Evolutionary conservation across 345 rosid genomes (phyloP).

Genomic region (Populus alba): DNA sequence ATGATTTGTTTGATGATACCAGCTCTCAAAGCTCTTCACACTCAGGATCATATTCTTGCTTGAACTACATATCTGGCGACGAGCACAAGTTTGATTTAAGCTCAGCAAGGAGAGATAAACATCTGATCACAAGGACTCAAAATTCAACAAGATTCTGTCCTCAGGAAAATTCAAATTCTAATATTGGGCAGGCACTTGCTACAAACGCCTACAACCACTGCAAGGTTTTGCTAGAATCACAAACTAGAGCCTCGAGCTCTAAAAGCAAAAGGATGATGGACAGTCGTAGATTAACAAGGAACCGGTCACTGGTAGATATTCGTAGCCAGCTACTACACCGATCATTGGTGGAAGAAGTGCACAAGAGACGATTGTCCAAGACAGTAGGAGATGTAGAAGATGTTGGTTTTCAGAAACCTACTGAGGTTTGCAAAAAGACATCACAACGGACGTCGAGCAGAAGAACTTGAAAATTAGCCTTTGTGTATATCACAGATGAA

Average conservation of each 20-base stretch:
- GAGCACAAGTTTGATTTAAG: constrained; percentile 37
- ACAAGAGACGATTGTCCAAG: constrained; percentile 53
- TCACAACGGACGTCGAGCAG: constrained; percentile 24
- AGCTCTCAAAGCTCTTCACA: constrained; percentile 62
- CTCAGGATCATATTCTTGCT: constrained; percentile 57
- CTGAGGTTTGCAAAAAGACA: constrained; percentile 30
- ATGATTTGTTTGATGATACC: constrained; percentile 59
- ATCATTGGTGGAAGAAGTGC: constrained; percentile 60
- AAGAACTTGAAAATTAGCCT: constrained; percentile 11
- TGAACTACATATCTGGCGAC: constrained; percentile 47
- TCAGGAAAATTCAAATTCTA: constrained; percentile 34
- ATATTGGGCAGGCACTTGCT: constrained; percentile 18
- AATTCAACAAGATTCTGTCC: constrained; percentile 55
- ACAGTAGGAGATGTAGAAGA: constrained; percentile 73
- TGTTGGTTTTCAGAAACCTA: constrained; percentile 66
- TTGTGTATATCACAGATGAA: neutral
- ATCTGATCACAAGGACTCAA: constrained; percentile 27
- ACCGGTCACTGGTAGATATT: constrained; percentile 61
- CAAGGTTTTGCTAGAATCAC: constrained; percentile 33
- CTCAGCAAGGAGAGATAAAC: constrained; percentile 25
- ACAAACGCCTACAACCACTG: constrained; percentile 30
- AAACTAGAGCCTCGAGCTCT: constrained; percentile 34
- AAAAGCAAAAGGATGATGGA: constrained; percentile 33
- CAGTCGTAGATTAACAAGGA: constrained; percentile 45
- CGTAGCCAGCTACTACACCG: constrained; percentile 58